Conservation (phyloP, 495 filamentous ascomycete species). For the Hyphodiscus hymeniophilus region DNA sequence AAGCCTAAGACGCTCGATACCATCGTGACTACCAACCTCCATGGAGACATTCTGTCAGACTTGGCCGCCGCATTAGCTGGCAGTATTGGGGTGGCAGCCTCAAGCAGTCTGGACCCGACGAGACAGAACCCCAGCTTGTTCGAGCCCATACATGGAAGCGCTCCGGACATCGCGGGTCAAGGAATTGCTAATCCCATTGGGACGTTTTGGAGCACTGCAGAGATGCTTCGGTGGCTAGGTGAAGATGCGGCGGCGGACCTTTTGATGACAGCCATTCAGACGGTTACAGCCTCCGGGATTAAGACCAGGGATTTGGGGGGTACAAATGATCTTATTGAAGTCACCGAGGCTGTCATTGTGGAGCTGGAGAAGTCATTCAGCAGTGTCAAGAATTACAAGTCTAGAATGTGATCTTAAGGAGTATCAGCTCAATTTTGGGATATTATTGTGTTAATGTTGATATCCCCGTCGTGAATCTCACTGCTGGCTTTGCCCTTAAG, state of each 20-base stretch:
- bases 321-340: constrained; percentile 40
- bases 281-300: constrained; percentile 45
- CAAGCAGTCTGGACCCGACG: constrained; percentile 58
- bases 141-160: constrained; percentile 74
- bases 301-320: constrained; percentile 53
- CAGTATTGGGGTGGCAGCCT: constrained; percentile 69
- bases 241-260: constrained; percentile 43
- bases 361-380: constrained; percentile 38
- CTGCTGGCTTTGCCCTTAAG: too few relatives aligned
- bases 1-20: constrained; percentile 44
- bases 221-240: constrained; percentile 59
- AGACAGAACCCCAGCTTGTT: constrained; percentile 64
- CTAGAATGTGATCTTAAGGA: neutral
- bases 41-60: constrained; percentile 48
- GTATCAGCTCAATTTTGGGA: neutral
- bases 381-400: neutral
- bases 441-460: neutral
- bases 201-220: constrained; percentile 58
- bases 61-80: constrained; percentile 79
- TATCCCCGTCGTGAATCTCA: too few relatives aligned
- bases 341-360: constrained; percentile 50
- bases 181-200: constrained; percentile 63
- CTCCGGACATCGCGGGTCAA: constrained; percentile 60
- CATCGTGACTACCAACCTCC: constrained; percentile 46
- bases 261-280: constrained; percentile 50